Base-by-base conservation (phyloP, 441 rosid genomes). In the Gossypium laxum region DNA sequence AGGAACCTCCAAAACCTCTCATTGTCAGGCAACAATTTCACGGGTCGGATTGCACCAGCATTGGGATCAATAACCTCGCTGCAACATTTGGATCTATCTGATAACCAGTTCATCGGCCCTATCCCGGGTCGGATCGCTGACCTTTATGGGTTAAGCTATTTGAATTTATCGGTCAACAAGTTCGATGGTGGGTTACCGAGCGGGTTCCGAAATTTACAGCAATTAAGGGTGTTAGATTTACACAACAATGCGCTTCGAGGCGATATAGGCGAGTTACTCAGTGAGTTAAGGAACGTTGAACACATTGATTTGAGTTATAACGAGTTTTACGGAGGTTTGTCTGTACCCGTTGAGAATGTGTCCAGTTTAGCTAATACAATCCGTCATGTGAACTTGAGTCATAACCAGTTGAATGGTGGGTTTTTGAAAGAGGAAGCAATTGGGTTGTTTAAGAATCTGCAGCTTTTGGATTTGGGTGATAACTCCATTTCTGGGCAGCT, bases 41-140 rank as follows among this genome's bases (percentile, higher is more conserved):
- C 93, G 11, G 98, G 98, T 64, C 85, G 98, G 56, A 64, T 93
- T n/a, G 90, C 84, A 3, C 98, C 98, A 71, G 69, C 90, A 22
- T 78, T 93, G 78, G 97, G 97, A 14, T 71, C 82, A 15, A 83
- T 93, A 34, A 77, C 73, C 17, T 79, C 95, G 45, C 84, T 91
- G 56, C 82, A 88, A 81, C 70, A 76, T 74, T 78, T 93, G 82
- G 97, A 93, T 91, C 97, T 93, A 69, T 93, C 98, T 0, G 54
- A 77, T 22, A 93, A 93, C 76, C 65, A 63, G 51, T 93, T 93
- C 75, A 79, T 87, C 41, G 98, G 97, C 5, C 90, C 98, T 70
- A 87, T 93, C 74, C 98, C 98, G 45, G 87, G 76, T 30, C 88
- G 93, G 87, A 86, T 93, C 88, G 76, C 86, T 24, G 88, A 86